Evolutionary conservation across 164 flowering plant species (phyloP).

Genomic region (Chimonanthus praecox): DNA sequence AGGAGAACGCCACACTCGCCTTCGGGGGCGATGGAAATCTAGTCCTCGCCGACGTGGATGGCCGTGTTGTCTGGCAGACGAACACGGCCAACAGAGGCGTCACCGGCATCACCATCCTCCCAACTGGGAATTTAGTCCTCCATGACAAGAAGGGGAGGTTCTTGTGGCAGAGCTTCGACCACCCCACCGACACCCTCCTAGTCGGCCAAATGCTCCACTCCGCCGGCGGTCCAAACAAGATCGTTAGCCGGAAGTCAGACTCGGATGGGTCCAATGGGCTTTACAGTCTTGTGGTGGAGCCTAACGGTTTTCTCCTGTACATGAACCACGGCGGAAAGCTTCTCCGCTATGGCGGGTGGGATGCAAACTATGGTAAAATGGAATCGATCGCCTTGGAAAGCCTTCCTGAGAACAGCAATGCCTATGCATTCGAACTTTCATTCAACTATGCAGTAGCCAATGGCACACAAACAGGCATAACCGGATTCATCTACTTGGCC

Average conservation of each 20-base stretch:
- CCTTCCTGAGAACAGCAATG: conserved; percentile 4
- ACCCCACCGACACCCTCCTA: conserved; percentile 28
- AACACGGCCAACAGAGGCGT: conserved; percentile 31
- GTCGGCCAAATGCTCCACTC: conserved; percentile 24
- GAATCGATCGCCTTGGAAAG: conserved; percentile 5
- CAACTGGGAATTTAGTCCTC: conserved; percentile 30
- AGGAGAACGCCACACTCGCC: conserved; percentile 25
- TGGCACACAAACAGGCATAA: not conserved
- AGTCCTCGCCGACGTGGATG: conserved; percentile 29
- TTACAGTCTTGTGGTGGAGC: conserved; percentile 22
- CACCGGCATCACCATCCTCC: conserved; percentile 15
- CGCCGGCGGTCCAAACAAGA: conserved; percentile 6
- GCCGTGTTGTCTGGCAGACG: conserved; percentile 28
- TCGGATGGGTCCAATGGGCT: conserved; percentile 19
- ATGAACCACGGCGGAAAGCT: not conserved
- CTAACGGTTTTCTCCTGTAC: conserved; percentile 11
- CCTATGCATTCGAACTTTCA: conserved; percentile 9
- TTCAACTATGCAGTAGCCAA: not conserved
- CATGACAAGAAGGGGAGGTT: conserved; percentile 16
- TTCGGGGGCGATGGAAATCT: conserved; percentile 28
- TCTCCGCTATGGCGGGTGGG: conserved; percentile 1
- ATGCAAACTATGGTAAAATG: not conserved
- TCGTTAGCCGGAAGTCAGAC: conserved; percentile 22
- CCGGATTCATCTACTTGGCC: not conserved
- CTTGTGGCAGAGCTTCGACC: conserved; percentile 38